Evolutionary conservation across 768 basidiomycete genomes (phyloP), one percentile per base, ranked within the genome.

Genomic region (Boletus sp.): DNA sequence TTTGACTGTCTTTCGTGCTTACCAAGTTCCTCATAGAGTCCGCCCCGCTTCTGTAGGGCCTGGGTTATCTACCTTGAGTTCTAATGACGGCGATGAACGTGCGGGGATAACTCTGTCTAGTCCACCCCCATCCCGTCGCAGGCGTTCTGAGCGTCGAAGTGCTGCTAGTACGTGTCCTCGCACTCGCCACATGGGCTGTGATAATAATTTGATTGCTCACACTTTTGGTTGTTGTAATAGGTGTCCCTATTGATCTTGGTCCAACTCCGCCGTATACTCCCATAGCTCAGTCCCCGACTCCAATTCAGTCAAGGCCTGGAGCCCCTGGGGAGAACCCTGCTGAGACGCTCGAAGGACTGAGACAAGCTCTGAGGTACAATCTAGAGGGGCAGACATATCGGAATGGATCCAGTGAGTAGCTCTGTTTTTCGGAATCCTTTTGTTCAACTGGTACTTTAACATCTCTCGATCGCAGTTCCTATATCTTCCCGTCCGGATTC

Each of bases 1-100:
- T 0, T 82, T 84, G 20, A 81, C 85, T 6, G 87, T 90, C 70
- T 98, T 96, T 73, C 80, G 80, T 53, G 91, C 92, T 0, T 78
- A 80, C 4, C 76, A 42, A 56, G 72, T 9, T 62, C 73, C 20
- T 72, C 79, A 14, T n/a, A 29, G 52, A 29, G 61, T 58, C 45
- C 62, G 62, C 8, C 57, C 64, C 7, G 52, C 64, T 1, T 71
- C 66, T 18, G 61, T 67, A 20, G 70, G 66, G 1, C 66, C 70
- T 20, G 64, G 67, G 2, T 49, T 61, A 12, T 59, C 55, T 32
- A 7, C 53, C 5, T 1, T 45, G n/a, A 50, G 39, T 45, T 24
- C 28, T 37, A 44, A 28, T 18, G 46, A 61, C 44, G 36, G 50
- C 15, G 45, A 59, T 10, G 52, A 47, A n/a, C 15, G 29, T 52